Conservation (phyloP, 768 basidiomycete genomes). For the Lentinula aciculospora region DNA sequence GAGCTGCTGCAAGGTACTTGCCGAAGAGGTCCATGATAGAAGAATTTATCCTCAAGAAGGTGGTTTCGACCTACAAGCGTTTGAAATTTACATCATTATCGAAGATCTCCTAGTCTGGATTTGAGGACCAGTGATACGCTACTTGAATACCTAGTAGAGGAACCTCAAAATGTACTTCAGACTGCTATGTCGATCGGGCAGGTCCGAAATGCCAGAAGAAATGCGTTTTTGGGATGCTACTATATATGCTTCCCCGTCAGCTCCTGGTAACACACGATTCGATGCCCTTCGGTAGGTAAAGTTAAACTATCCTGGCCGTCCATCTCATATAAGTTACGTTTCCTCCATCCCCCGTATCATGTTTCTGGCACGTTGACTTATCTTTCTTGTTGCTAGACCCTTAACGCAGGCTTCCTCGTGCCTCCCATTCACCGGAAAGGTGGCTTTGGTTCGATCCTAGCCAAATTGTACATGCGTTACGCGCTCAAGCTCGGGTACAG, state of each 20-base stretch:
- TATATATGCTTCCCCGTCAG: constrained; percentile 44
- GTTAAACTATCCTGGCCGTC: constrained; percentile 87
- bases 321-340: constrained; percentile 68
- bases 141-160: constrained; percentile 10
- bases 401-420: constrained; percentile 73
- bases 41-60: constrained; percentile 84
- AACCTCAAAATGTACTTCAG: constrained; percentile 18
- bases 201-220: constrained; percentile 60
- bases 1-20: constrained; percentile 61
- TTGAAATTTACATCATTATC: constrained; percentile 73
- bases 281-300: constrained; percentile 44
- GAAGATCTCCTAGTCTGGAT: constrained; percentile 74
- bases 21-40: constrained; percentile 70
- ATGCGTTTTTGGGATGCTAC: constrained; percentile 71
- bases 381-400: not conserved
- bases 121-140: not conserved
- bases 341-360: not conserved
- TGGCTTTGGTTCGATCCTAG: constrained; percentile 68
- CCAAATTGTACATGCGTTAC: constrained; percentile 73
- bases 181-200: constrained; percentile 30
- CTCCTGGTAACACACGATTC: not conserved
- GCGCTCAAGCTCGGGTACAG: constrained; percentile 74
- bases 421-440: constrained; percentile 53
- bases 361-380: not conserved
- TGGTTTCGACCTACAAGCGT: constrained; percentile 43